A percentile compares a stretch with the other conserved stretches of the same genome.
These are phyloP conservation scores for Spathaspora jeffriesii DNA, from an alignment of 1,139 yeast genomes.

Conservation along the genomic window DNA sequence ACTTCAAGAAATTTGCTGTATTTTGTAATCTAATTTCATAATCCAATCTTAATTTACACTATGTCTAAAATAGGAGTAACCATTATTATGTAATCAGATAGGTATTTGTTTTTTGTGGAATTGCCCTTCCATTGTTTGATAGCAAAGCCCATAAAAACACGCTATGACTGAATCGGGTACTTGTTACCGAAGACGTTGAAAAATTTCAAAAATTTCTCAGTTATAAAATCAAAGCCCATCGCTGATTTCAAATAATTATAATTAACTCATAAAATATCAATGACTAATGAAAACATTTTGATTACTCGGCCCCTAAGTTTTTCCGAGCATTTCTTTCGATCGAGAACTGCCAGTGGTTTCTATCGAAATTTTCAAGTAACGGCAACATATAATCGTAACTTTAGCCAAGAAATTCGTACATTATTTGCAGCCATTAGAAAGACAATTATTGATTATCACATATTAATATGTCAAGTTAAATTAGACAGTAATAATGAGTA, in stretches of 20 bases:
- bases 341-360: slow-evolving; percentile 28
- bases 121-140: background rate
- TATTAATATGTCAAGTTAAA: slow-evolving; percentile 32
- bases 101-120: background rate
- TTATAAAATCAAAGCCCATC: background rate
- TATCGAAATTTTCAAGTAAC: slow-evolving; percentile 37
- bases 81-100: background rate
- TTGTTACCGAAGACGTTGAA: background rate
- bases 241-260: background rate
- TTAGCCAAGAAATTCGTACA: slow-evolving; percentile 16
- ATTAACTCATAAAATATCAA: background rate
- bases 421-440: slow-evolving; percentile 31
- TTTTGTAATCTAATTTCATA: too few species aligned
- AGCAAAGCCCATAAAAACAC: background rate
- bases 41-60: too few species aligned
- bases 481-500: slow-evolving; percentile 14
- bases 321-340: slow-evolving; percentile 38
- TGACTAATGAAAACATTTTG: slow-evolving; percentile 6
- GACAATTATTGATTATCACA: slow-evolving; percentile 33
- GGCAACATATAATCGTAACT: slow-evolving; percentile 28
- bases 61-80: background rate
- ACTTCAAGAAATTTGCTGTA: too few species aligned
- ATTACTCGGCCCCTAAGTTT: slow-evolving; percentile 26
- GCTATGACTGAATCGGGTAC: background rate
- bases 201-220: background rate